Evolutionary conservation across 192 early-diverging fungal genomes (phyloP).

Genomic region (Phycomyces blakesleeanus): DNA sequence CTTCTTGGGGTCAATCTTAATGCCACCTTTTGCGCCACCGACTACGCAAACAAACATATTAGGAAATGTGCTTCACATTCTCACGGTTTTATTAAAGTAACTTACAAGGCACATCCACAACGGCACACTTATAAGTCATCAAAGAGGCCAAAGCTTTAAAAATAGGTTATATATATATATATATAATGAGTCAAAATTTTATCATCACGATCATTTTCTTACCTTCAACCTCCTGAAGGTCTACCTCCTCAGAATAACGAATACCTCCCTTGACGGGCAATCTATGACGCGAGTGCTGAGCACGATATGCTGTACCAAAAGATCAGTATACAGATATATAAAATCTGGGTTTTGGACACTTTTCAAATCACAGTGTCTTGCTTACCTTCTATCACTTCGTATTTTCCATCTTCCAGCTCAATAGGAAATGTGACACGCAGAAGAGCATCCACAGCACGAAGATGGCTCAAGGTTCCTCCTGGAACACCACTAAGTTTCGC

Average conservation of each 20-base stretch:
- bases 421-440: slow-evolving; percentile 77
- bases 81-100: slow-evolving; percentile 6
- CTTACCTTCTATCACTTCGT: slow-evolving; percentile 59
- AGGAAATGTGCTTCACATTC: neutral
- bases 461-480: slow-evolving; percentile 57
- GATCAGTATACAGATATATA: neutral
- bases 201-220: neutral
- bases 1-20: slow-evolving; percentile 76
- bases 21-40: slow-evolving; percentile 77
- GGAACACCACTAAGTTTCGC: slow-evolving; percentile 61
- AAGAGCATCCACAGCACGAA: slow-evolving; percentile 68
- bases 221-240: slow-evolving; percentile 75
- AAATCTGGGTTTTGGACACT: neutral
- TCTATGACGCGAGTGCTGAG: slow-evolving; percentile 80
- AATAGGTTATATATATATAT: neutral
- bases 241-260: slow-evolving; percentile 73
- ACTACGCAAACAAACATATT: slow-evolving; percentile 14
- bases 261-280: slow-evolving; percentile 82
- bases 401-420: slow-evolving; percentile 59
- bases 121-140: slow-evolving; percentile 86
- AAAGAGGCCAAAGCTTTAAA: slow-evolving; percentile 65
- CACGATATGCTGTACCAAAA: slow-evolving; percentile 61
- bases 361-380: neutral
- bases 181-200: neutral
- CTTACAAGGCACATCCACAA: slow-evolving; percentile 82